Conservation (phyloP, 768 basidiomycete genomes). For the Pleurotus giganteus region DNA sequence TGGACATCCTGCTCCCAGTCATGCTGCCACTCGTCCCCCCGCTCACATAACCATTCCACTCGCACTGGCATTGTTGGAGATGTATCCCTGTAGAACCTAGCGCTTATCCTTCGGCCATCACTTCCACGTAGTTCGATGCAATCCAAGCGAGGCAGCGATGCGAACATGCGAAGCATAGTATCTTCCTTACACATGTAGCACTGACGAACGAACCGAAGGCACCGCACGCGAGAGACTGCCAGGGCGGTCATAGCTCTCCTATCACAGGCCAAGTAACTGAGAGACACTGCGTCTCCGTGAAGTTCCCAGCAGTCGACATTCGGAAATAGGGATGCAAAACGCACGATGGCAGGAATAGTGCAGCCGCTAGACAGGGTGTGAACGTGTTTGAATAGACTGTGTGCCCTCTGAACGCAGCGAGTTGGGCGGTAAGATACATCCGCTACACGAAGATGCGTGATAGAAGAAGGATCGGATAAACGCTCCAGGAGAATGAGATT, state of each 20-base stretch:
- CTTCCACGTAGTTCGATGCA: background rate
- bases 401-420: background rate
- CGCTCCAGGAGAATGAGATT: background rate
- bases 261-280: background rate
- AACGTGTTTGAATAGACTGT: background rate
- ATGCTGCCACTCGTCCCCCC: background rate
- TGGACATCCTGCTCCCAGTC: background rate
- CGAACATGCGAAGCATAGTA: background rate
- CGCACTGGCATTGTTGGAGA: background rate
- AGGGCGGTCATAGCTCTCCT: background rate
- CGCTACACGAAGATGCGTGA: background rate
- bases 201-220: background rate
- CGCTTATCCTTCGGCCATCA: background rate
- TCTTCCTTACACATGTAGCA: background rate
- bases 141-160: background rate
- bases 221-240: background rate
- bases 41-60: background rate
- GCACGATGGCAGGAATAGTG: background rate
- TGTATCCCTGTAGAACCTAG: background rate
- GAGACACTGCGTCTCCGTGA: background rate
- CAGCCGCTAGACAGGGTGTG: background rate
- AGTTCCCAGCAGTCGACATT: background rate
- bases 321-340: background rate
- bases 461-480: background rate
- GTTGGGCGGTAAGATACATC: background rate